These are phyloP conservation scores for Termitomyces sp. DNA, from an alignment of 768 basidiomycete species.

Conservation along the genomic window DNA sequence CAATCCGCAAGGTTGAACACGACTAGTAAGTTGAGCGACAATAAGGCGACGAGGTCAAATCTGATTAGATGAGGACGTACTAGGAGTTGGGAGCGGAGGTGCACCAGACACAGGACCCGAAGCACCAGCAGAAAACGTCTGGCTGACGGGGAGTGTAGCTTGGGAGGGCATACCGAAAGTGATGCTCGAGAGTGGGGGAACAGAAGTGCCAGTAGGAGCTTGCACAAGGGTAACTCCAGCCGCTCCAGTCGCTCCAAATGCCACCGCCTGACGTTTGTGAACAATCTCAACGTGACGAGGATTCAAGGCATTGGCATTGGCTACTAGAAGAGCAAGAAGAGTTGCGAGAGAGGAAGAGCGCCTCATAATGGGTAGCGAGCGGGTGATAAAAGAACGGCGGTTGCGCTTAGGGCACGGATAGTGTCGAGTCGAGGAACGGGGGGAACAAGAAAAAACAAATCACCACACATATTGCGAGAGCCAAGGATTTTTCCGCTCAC, in stretches of 20 bases:
- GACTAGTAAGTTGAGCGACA: slow-evolving; percentile 11
- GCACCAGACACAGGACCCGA: slow-evolving; percentile 60
- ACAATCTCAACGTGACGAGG: slow-evolving; percentile 17
- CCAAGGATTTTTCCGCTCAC: not conserved
- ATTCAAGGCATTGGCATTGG: slow-evolving; percentile 19
- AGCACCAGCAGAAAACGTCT: slow-evolving; percentile 56
- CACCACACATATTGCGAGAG: not conserved
- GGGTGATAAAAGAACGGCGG: slow-evolving; percentile 8
- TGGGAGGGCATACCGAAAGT: slow-evolving; percentile 60
- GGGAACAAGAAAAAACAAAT: slow-evolving; percentile 7
- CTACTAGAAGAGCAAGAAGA: slow-evolving; percentile 13
- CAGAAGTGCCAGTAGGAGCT: slow-evolving; percentile 38
- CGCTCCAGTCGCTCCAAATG: slow-evolving; percentile 9
- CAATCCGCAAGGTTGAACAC: slow-evolving; percentile 36
- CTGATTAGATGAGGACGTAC: slow-evolving; percentile 32
- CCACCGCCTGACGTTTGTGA: slow-evolving; percentile 35
- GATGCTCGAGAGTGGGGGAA: slow-evolving; percentile 57
- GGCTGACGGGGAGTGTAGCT: slow-evolving; percentile 40
- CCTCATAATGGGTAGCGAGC: slow-evolving; percentile 15
- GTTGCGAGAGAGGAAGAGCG: slow-evolving; percentile 5
- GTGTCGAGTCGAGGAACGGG: not conserved
- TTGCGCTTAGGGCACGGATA: slow-evolving; percentile 13
- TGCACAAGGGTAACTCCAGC: slow-evolving; percentile 37
- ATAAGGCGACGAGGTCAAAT: not conserved
- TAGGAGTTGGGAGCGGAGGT: slow-evolving; percentile 58